Percentiles rank a stretch among this genome's conserved stretches.
Evolutionary conservation across 2,329 filamentous ascomycete genomes (phyloP).

Genomic region (Cladophialophora bantiana): DNA sequence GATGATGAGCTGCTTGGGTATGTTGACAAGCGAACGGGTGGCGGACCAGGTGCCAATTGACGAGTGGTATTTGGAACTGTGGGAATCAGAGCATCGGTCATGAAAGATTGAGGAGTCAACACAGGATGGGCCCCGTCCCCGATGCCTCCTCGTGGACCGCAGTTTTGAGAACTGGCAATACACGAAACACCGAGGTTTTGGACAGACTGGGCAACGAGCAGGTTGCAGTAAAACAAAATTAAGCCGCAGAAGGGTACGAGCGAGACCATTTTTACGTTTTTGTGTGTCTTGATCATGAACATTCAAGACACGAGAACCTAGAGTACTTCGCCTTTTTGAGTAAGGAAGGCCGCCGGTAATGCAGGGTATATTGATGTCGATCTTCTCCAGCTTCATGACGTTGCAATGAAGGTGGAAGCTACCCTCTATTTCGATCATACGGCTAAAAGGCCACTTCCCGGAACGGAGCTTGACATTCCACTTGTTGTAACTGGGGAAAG

Average conservation of each 20-base stretch:
- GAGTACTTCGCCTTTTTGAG: constrained; percentile 7
- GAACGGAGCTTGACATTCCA: background rate
- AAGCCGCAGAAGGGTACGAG: background rate
- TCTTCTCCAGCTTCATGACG: constrained; percentile 12
- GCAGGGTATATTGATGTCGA: constrained; percentile 2
- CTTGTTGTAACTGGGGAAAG: background rate
- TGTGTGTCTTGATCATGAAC: background rate
- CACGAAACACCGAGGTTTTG: constrained; percentile 22
- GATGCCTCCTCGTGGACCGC: constrained; percentile 24
- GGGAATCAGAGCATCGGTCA: constrained; percentile 23
- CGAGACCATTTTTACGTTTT: background rate
- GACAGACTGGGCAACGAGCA: constrained; percentile 14
- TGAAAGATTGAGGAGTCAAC: constrained; percentile 21
- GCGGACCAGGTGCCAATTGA: constrained; percentile 17
- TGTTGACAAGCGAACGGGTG: constrained; percentile 12
- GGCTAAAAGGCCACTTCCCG: constrained; percentile 14
- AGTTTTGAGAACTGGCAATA: constrained; percentile 20
- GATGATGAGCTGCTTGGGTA: constrained; percentile 12
- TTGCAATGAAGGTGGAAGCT: background rate
- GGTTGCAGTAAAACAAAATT: background rate
- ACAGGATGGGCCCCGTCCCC: constrained; percentile 24
- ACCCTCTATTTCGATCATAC: constrained; percentile 10
- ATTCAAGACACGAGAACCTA: background rate
- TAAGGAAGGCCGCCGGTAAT: background rate
- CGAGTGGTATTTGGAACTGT: constrained; percentile 15